Percentiles rank a stretch among this genome's conserved stretches.
phyloP scores from a whole-genome alignment of 1,284 basidiomycete species.

The Fomes fomentarius region DNA sequence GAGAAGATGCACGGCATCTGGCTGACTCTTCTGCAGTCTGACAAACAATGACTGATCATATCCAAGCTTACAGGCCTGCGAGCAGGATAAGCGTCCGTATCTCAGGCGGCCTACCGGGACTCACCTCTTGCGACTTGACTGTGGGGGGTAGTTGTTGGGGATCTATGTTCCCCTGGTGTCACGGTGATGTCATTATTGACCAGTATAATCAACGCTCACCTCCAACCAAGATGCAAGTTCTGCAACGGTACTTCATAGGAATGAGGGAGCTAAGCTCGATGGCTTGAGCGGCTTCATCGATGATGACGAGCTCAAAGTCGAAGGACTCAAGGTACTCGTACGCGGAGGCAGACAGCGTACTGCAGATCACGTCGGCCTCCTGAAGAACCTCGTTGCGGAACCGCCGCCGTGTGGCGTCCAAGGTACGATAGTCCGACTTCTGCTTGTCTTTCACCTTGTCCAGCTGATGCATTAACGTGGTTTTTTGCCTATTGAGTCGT shows the following conservation, averaged over 20 bases:
- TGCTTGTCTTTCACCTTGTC: conserved; percentile 84
- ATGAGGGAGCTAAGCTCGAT: conserved; percentile 97
- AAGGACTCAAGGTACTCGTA: conserved; percentile 86
- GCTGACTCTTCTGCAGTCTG: conserved; percentile 81
- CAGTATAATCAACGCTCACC: conserved; percentile 45
- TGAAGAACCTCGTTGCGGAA: conserved; percentile 78
- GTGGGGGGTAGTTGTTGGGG: conserved; percentile 98
- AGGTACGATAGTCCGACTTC: conserved; percentile 70
- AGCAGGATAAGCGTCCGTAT: neutral
- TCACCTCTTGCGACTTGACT: conserved; percentile 84
- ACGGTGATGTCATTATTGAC: no score
- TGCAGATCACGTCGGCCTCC: conserved; percentile 93
- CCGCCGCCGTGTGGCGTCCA: conserved; percentile 79
- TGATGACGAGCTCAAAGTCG: conserved; percentile 95
- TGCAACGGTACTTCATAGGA: conserved; percentile 88
- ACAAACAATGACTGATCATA: conserved; percentile 97
- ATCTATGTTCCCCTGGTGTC: conserved; percentile 50
- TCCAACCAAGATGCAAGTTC: conserved; percentile 93
- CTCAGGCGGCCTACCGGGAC: conserved; percentile 9
- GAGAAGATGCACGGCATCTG: conserved; percentile 86
- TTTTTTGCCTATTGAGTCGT: conserved; percentile 67
- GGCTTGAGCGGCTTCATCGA: conserved; percentile 98
- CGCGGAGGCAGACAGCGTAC: conserved; percentile 91
- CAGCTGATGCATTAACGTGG: conserved; percentile 67
- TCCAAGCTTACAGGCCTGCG: conserved; percentile 71